Evolutionary conservation across 2,329 filamentous ascomycete species (phyloP), one percentile per base, ranked within the genome.

Genomic region (Hirsutella minnesotensis): DNA sequence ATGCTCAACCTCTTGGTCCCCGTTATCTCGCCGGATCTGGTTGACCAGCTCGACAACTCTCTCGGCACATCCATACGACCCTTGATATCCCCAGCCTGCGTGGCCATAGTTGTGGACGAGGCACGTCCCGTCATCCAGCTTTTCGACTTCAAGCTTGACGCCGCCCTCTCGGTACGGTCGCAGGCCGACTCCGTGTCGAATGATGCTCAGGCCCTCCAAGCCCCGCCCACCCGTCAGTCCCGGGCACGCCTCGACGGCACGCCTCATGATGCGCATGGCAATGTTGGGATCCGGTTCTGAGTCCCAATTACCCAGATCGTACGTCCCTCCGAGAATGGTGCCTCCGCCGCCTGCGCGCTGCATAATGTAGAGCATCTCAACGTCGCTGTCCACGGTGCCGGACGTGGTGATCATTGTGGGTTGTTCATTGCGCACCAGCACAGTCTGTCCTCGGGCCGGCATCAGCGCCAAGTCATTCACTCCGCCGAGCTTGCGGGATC

Each of bases 61-160:
- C 54, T 81, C 69, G 0, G 83, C 77, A 58, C 82, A 86, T 1
- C 84, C 85, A 60, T 83, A 90, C 20, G 68, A 76, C 2, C 70
- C 73, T 55, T 79, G 75, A 46, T 77, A 95, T 10, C 88, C 88
- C 72, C 83, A 87, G 2, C 84, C 84, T 1, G 77, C 80, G 58
- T 88, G 83, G 0, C 84, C 85, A 52, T 89, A 89, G 53, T 86
- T 84, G 58, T 90, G 86, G 42, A 92, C 81, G n/a, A 88, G 73
- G 60, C 73, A 69, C 3, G 60, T 73, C 3, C 76, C 70, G 7
- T 75, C 79, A 40, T 72, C 65, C 24, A 64, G 41, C 18, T 49
- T 53, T 50, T 66, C 63, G 42, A 56, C 81, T 62, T 94, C 87
- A 13, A 94, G 67, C 44, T 88, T 73, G 18, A 86, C 78, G 0